Conservation (phyloP, 1,284 basidiomycete species). For the Cutaneotrichosporon cutaneum region DNA sequence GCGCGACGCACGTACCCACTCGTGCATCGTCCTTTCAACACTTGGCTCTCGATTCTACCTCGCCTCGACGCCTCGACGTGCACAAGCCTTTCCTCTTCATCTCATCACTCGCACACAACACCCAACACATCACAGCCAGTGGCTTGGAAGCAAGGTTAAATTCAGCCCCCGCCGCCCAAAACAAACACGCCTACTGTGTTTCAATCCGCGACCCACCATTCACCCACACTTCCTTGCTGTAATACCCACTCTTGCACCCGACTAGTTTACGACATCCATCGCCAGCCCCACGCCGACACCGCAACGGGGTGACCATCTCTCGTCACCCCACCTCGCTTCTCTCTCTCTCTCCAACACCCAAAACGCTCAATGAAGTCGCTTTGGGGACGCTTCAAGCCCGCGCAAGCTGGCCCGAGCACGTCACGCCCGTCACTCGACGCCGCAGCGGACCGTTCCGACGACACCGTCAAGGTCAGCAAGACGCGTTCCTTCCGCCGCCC, state of each 20-base stretch:
- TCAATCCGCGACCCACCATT: not conserved
- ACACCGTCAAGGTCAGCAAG: slow-evolving; percentile 13
- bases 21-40: not conserved
- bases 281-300: not conserved
- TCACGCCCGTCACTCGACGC: slow-evolving; percentile 7
- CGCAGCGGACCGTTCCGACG: slow-evolving; percentile 12
- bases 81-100: not conserved
- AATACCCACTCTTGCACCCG: not conserved
- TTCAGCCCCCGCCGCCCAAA: not conserved
- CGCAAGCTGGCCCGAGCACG: slow-evolving; percentile 10
- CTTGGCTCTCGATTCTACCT: not conserved
- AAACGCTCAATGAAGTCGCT: slow-evolving; percentile 34
- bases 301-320: slow-evolving; percentile 7
- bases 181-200: not conserved
- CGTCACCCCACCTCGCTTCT: slow-evolving; percentile 4
- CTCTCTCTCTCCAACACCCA: not conserved
- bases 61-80: not conserved
- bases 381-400: slow-evolving; percentile 33
- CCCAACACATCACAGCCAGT: not conserved
- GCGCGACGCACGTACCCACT: no score
- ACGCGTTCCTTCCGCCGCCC: slow-evolving; percentile 3
- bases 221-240: not conserved
- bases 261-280: not conserved
- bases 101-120: not conserved
- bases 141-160: not conserved